These are phyloP conservation scores for Chiua virens DNA, from an alignment of 768 basidiomycete species.

Conservation along the genomic window DNA sequence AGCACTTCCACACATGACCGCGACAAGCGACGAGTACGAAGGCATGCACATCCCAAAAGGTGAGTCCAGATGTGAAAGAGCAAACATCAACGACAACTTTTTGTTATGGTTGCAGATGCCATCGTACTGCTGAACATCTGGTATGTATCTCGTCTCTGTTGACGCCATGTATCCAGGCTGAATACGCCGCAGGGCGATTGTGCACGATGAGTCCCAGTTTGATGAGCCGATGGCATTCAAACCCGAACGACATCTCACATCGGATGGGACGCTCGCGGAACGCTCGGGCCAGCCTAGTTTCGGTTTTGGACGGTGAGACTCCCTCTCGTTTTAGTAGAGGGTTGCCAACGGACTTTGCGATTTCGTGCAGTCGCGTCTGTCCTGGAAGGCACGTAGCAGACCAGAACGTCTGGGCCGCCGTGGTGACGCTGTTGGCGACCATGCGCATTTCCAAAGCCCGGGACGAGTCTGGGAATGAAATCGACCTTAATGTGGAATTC, in stretches of 20 bases:
- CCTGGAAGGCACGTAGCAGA: slow-evolving; percentile 37
- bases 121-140: slow-evolving; percentile 27
- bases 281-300: slow-evolving; percentile 5
- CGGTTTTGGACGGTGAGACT: slow-evolving; percentile 28
- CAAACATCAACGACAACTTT: not conserved
- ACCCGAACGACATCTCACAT: slow-evolving; percentile 53
- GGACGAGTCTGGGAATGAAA: slow-evolving; percentile 31
- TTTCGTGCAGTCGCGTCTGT: slow-evolving; percentile 25
- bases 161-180: not conserved
- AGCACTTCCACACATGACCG: slow-evolving; percentile 26
- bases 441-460: slow-evolving; percentile 26
- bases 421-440: slow-evolving; percentile 32
- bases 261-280: slow-evolving; percentile 13
- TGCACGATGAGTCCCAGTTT: slow-evolving; percentile 52
- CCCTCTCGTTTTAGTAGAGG: not conserved
- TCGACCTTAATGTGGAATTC: slow-evolving; percentile 26
- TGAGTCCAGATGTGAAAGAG: not conserved
- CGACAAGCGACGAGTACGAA: slow-evolving; percentile 24
- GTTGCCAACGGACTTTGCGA: not conserved
- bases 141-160: slow-evolving; percentile 5
- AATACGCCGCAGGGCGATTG: slow-evolving; percentile 37
- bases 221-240: slow-evolving; percentile 51
- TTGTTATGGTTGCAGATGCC: slow-evolving; percentile 7
- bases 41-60: slow-evolving; percentile 33
- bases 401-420: slow-evolving; percentile 31